Percentiles rank a stretch among this genome's conserved stretches.
phyloP scores from a whole-genome alignment of 495 filamentous ascomycete genomes.

The Penicillium flavigenum region DNA sequence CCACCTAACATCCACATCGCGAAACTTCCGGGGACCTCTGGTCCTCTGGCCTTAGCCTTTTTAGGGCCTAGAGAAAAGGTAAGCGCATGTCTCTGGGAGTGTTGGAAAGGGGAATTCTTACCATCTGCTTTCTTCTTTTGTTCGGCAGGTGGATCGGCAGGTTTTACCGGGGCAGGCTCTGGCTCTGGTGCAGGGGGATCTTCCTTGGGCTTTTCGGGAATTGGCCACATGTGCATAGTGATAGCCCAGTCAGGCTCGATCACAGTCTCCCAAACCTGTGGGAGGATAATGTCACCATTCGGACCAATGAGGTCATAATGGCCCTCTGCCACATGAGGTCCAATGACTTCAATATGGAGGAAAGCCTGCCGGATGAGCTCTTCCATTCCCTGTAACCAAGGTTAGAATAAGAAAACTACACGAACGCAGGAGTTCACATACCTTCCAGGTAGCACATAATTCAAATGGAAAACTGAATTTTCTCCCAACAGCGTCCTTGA shows the following conservation, averaged over 20 bases:
- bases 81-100: background rate
- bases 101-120: slow-evolving; percentile 13
- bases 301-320: slow-evolving; percentile 84
- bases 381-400: slow-evolving; percentile 67
- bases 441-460: slow-evolving; percentile 76
- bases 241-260: slow-evolving; percentile 85
- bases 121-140: slow-evolving; percentile 41
- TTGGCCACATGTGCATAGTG: slow-evolving; percentile 97
- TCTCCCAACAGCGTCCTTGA: slow-evolving; percentile 82
- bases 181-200: slow-evolving; percentile 24
- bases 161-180: slow-evolving; percentile 26
- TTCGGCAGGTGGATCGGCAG: slow-evolving; percentile 20
- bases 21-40: slow-evolving; percentile 27
- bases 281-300: slow-evolving; percentile 84
- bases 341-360: slow-evolving; percentile 77
- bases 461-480: slow-evolving; percentile 86
- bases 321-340: slow-evolving; percentile 76
- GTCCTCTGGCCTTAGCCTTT: slow-evolving; percentile 24
- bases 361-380: slow-evolving; percentile 86
- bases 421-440: slow-evolving; percentile 40
- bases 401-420: slow-evolving; percentile 12
- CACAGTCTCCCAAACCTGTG: slow-evolving; percentile 82
- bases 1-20: slow-evolving; percentile 42
- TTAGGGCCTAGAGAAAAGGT: slow-evolving; percentile 25
- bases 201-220: slow-evolving; percentile 59